Evolutionary conservation across 352 stramenopile species (phyloP).

Genomic region (Phytophthora capsici): DNA sequence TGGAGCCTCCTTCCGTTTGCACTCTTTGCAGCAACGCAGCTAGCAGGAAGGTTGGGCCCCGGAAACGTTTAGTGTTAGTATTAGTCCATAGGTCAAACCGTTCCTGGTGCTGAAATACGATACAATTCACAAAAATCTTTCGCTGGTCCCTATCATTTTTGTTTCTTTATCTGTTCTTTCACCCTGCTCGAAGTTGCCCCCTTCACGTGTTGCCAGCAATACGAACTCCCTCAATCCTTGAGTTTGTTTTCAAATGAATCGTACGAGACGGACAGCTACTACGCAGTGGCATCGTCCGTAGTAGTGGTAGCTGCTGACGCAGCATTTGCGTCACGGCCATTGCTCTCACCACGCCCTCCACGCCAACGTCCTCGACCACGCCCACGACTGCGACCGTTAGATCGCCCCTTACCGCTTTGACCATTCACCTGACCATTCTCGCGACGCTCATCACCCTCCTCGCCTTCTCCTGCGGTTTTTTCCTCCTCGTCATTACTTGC

Average conservation of each 20-base stretch:
- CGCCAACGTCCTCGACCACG: slow-evolving; percentile 39
- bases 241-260: slow-evolving; percentile 20
- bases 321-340: slow-evolving; percentile 16
- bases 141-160: slow-evolving; percentile 28
- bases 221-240: slow-evolving; percentile 27
- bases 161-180: slow-evolving; percentile 31
- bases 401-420: slow-evolving; percentile 27
- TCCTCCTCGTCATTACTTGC: slow-evolving; percentile 27
- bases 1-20: slow-evolving; percentile 15
- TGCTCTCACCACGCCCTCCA: slow-evolving; percentile 23
- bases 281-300: slow-evolving; percentile 12
- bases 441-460: slow-evolving; percentile 10
- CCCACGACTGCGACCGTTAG: slow-evolving; percentile 39
- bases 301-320: slow-evolving; percentile 1
- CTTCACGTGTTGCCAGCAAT: slow-evolving; percentile 25
- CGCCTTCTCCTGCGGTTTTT: slow-evolving; percentile 13
- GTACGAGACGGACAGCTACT: slow-evolving; percentile 18
- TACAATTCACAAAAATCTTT: slow-evolving; percentile 9
- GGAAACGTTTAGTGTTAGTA: slow-evolving; percentile 34
- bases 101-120: slow-evolving; percentile 10
- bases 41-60: slow-evolving; percentile 16
- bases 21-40: slow-evolving; percentile 18
- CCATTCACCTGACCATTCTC: slow-evolving; percentile 29
- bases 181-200: slow-evolving; percentile 1
- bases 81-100: slow-evolving; percentile 22